Base-by-base conservation (phyloP, 257 asterid species). In the Jasminum sambac region DNA sequence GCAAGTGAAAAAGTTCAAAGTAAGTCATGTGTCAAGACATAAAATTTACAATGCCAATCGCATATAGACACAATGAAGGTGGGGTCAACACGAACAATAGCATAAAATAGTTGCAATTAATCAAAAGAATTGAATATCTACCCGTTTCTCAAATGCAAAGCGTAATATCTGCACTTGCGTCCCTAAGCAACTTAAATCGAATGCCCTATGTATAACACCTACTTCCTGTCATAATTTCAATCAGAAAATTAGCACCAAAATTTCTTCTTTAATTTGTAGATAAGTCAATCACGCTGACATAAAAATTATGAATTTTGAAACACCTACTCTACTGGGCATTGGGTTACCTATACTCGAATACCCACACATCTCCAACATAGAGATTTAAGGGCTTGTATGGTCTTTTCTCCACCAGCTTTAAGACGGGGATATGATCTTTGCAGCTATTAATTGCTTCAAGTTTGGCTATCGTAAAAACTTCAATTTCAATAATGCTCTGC, bases 301-400 rank as follows among this genome's bases (percentile, higher is more conserved):
- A n/a, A n/a, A 8, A 64, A 16, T 16, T 30, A 67, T 61, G 26
- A 34, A 13, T n/a, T n/a, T n/a, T n/a, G n/a, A 13, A 16, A 64
- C 16, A 5, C 60, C 59, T 26, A 38, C 69, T 60, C 60, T 66
- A 63, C 24, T 11, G 36, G 36, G 36, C 36, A 30, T 30, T 30
- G 63, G 64, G 63, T 73, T 94, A 95, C 99, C 97, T 95, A 95
- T 58, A 81, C 98, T 82, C 86, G 97, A 78, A 95, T 85, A 60
- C 98, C 95, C 91, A 88, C 86, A 87, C 90, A 83, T 87, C 97
- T 88, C 99, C 95, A 91, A 79, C 98, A 95, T 39, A 91, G 87
- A 50, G 99, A 89, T 82, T 87, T 89, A 68, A 95, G 87, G 65
- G 99, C 97, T 75, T 95, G 96, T 12, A 76, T 77, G 74, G 90